These are phyloP conservation scores for Myriosclerotinia curreyana DNA, from an alignment of 2,329 filamentous ascomycete genomes.

Conservation along the genomic window DNA sequence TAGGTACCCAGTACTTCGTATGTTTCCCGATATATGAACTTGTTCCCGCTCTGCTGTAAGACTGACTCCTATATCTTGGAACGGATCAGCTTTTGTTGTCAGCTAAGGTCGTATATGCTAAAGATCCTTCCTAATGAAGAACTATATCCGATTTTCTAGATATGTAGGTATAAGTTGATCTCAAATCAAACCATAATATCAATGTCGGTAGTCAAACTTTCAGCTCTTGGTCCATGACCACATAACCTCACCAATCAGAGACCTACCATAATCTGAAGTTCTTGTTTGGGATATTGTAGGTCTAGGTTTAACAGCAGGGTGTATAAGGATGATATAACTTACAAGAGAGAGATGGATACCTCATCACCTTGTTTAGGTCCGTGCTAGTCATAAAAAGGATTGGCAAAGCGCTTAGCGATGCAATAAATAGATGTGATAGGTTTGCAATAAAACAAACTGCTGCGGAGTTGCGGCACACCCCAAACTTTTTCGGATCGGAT, in stretches of 20 bases:
- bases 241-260: not conserved
- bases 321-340: not conserved
- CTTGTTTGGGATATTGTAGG: not conserved
- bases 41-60: slow-evolving; percentile 10
- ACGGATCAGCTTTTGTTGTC: slow-evolving; percentile 18
- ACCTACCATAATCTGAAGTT: not conserved
- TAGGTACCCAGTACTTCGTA: not conserved
- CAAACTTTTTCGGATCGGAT: slow-evolving; percentile 17
- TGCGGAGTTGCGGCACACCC: slow-evolving; percentile 8
- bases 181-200: slow-evolving; percentile 4
- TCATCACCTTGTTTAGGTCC: slow-evolving; percentile 10
- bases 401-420: slow-evolving; percentile 15
- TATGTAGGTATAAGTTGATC: slow-evolving; percentile 6
- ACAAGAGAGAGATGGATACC: not conserved
- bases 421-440: not conserved
- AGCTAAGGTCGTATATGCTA: slow-evolving; percentile 14
- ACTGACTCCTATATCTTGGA: not conserved
- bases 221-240: slow-evolving; percentile 7
- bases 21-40: not conserved
- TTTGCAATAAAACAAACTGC: slow-evolving; percentile 15
- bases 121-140: slow-evolving; percentile 8
- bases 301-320: not conserved
- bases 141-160: slow-evolving; percentile 12
- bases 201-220: slow-evolving; percentile 12
- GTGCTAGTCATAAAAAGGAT: slow-evolving; percentile 17